Conservation (phyloP, 768 basidiomycete genomes). For the Pleurotus ostreatus region DNA sequence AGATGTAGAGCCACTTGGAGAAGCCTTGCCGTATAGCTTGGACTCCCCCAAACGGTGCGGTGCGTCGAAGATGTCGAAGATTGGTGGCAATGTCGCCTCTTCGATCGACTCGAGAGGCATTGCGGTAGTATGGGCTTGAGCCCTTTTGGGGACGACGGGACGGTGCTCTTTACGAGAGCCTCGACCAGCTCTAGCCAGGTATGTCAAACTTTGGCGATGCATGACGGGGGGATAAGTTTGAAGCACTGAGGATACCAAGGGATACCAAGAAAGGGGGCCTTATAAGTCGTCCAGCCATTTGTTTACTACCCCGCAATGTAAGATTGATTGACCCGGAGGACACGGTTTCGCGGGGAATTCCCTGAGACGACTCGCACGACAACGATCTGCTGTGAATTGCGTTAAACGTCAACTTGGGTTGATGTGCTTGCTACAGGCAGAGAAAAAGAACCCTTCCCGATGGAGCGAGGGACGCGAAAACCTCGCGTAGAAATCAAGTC, state of each 20-base stretch:
- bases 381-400: neutral
- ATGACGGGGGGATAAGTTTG: neutral
- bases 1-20: constrained; percentile 4
- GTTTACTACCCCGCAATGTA: neutral
- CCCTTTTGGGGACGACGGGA: neutral
- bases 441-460: neutral
- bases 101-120: constrained; percentile 7
- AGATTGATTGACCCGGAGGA: constrained; percentile 3
- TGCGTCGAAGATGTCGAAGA: constrained; percentile 52
- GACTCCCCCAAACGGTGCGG: constrained; percentile 36
- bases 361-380: neutral
- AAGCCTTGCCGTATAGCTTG: constrained; percentile 19
- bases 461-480: constrained; percentile 6
- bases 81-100: constrained; percentile 23
- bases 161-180: constrained; percentile 1
- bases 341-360: neutral
- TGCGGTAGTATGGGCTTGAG: neutral
- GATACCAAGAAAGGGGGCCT: neutral
- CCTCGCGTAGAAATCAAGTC: constrained; percentile 5
- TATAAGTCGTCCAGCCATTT: neutral
- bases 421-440: neutral
- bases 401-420: neutral
- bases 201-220: neutral
- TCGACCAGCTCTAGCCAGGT: neutral
- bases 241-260: neutral